Base-by-base conservation (phyloP, 495 filamentous ascomycete species). In the Clohesyomyces aquaticus region DNA sequence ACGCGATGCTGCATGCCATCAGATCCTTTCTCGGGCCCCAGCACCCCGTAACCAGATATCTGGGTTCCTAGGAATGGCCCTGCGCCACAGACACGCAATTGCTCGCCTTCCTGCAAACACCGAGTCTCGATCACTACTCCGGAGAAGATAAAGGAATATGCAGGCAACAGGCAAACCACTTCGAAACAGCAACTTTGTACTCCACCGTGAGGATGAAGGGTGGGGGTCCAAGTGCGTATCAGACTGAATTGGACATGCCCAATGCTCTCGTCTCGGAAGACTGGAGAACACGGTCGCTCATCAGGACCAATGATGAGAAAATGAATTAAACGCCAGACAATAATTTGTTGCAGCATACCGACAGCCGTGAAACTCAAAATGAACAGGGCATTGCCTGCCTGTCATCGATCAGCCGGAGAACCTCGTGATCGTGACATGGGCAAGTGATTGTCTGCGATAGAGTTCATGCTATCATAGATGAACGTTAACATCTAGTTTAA, bases 321-420 rank as follows among this genome's bases (percentile, higher is more conserved):
- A 4, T n/a, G n/a, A n/a, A n/a, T n/a, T n/a, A n/a, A n/a, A n/a
- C n/a, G 52, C 22, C 32, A 55, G 29, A 55, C 23, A n/a, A 27
- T 42, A n/a, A n/a, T n/a, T n/a, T n/a, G n/a, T n/a, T n/a, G n/a
- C n/a, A n/a, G 12, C n/a, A 28, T 26, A 32, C 25, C 29, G 35
- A n/a, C 22, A 55, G 27, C 32, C 52, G 16, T 55, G 52, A 42
- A 55, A 55, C 29, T 19, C 12, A 9, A 28, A 16, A 1, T 16
- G 8, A 22, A 19, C 52, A 55, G 52, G 52, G 50, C 1, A 22
- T 41, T 53, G n/a, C 6, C 6, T 6, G 35, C 25, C 27, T 42
- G 28, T 32, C 29, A 32, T 55, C 52, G 52, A 55, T 55, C 52
- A 55, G 38, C 49, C 49, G 49, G 27, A 38, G n/a, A n/a, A n/a